Evolutionary conservation across 1,139 yeast genomes (phyloP), one percentile per base, ranked within the genome.

Genomic region (Saccharomyces uvarum): DNA sequence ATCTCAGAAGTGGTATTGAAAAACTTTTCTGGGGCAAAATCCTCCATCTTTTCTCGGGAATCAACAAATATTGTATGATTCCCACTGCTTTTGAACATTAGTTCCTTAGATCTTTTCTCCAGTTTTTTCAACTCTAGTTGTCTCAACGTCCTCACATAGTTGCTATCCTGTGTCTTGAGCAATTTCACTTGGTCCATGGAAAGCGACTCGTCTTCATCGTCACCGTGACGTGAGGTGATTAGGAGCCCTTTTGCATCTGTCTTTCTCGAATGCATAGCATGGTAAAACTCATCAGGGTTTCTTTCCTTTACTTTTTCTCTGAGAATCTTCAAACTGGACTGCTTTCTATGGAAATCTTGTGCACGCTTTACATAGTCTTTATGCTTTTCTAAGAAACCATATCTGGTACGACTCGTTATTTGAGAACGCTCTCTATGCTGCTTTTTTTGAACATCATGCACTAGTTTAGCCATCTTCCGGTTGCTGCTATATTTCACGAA

Each of bases 241-340:
- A 86, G 68, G 13, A 87, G 76, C 0, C 97, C 97, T 13, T 67
- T 62, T 3, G 77, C 75, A 61, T 88, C 95, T 3, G 95, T 83
- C 63, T 77, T 78, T 58, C 77, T 76, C 27, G 78, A 76, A 48
- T 85, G 81, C 98, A 93, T 93, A 21, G 89, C 93, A 80, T 89
- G 96, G 72, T 90, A 89, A 73, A 87, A 93, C 71, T 93, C 99
- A 77, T 93, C 98, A n/a, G 95, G 96, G 69, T 93, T 93, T 63
- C 90, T 80, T 49, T 78, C 78, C 49, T 77, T 75, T 1, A 88
- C 95, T 69, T 89, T 89, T 51, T 77, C 77, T 64, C 88, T 81
- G 59, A 93, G 78, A 0, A 86, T 79, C 71, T 87, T 87, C 54
- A 93, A 73, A 26, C 93, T 89, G 21, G 88, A 88, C 71, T 93